phyloP scores from a whole-genome alignment of 2,329 filamentous ascomycete species.

The Cercospora berteroae region DNA sequence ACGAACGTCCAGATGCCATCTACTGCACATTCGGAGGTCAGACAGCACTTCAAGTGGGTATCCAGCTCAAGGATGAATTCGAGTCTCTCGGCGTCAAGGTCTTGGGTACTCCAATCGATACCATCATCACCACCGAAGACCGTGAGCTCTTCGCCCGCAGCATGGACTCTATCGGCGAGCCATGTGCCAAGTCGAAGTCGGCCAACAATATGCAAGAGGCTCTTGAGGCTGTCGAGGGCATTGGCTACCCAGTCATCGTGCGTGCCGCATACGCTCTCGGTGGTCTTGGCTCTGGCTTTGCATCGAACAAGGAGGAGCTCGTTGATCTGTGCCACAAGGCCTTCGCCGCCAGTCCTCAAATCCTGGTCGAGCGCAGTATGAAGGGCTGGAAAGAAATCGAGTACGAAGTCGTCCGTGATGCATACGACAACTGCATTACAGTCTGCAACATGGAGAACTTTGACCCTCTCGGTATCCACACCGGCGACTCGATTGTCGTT shows the following conservation, averaged over 20 bases:
- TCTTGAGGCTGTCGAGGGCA: constrained; percentile 79
- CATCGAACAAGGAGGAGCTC: constrained; percentile 79
- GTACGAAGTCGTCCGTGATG: constrained; percentile 96
- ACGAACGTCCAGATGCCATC: constrained; percentile 92
- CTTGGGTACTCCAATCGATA: constrained; percentile 92
- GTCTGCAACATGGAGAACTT: constrained; percentile 99
- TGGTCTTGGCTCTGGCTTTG: constrained; percentile 92
- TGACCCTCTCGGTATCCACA: constrained; percentile 95
- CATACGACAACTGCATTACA: constrained; percentile 96
- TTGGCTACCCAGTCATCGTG: constrained; percentile 95
- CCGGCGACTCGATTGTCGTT: constrained; percentile 96
- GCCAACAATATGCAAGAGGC: constrained; percentile 87
- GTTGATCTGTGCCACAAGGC: constrained; percentile 89
- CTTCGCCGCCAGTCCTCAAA: constrained; percentile 90
- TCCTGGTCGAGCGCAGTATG: constrained; percentile 97
- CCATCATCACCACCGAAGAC: constrained; percentile 97
- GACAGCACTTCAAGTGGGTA: constrained; percentile 93
- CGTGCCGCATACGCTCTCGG: constrained; percentile 94
- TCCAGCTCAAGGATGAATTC: constrained; percentile 96
- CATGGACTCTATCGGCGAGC: constrained; percentile 98
- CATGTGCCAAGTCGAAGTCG: constrained; percentile 95
- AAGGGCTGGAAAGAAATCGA: constrained; percentile 99
- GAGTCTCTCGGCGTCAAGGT: constrained; percentile 89
- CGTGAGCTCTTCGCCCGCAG: constrained; percentile 94
- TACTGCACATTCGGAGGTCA: constrained; percentile 98